These are phyloP conservation scores for Globisporangium iwayamae DNA, from an alignment of 352 stramenopile genomes.

Conservation along the genomic window DNA sequence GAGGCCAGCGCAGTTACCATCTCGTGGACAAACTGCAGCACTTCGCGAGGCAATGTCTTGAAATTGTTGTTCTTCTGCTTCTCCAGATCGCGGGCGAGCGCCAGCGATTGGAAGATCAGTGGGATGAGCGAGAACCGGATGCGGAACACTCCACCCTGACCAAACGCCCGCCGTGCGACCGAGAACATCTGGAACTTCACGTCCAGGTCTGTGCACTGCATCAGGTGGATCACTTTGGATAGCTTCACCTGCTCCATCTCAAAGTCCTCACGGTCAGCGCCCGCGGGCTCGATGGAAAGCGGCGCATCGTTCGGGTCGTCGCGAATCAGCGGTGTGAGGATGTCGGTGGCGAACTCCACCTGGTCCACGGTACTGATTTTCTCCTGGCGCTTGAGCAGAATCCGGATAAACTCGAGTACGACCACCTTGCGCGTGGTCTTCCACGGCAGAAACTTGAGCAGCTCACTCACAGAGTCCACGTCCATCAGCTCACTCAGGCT, in stretches of 20 bases:
- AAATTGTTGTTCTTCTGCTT: constrained; percentile 13
- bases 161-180: constrained; percentile 65
- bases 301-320: constrained; percentile 55
- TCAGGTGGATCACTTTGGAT: constrained; percentile 92
- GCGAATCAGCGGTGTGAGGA: constrained; percentile 90
- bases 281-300: constrained; percentile 20
- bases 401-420: constrained; percentile 42
- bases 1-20: constrained; percentile 92
- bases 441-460: constrained; percentile 49
- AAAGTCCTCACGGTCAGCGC: constrained; percentile 41
- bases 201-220: constrained; percentile 76
- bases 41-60: constrained; percentile 85
- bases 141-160: constrained; percentile 83
- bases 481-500: constrained; percentile 36
- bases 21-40: constrained; percentile 97
- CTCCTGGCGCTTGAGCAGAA: constrained; percentile 40
- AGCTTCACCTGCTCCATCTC: constrained; percentile 89
- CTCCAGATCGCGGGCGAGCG: constrained; percentile 62
- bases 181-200: constrained; percentile 56
- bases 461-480: constrained; percentile 30
- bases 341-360: constrained; percentile 51
- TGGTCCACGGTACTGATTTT: constrained; percentile 30
- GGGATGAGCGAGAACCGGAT: constrained; percentile 92
- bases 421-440: constrained; percentile 51
- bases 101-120: constrained; percentile 90